Percentiles rank a stretch among this genome's conserved stretches.
Conservation (phyloP, 2,329 filamentous ascomycete species). For the Stromatinia cepivora region DNA sequence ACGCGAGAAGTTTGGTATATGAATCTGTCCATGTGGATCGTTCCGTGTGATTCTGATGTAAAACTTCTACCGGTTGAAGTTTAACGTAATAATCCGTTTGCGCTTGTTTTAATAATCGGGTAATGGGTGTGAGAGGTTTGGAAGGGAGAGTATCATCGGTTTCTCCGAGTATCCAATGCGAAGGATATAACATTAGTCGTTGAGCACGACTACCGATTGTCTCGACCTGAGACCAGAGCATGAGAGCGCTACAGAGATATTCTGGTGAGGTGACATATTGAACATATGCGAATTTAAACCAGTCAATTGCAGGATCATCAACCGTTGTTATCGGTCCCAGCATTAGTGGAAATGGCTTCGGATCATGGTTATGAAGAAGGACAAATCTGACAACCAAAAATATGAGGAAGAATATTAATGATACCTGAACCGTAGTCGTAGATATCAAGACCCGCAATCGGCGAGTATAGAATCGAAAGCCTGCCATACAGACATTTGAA, state of each 20-base stretch:
- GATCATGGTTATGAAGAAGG: slow-evolving; percentile 33
- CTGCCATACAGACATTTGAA: slow-evolving; percentile 28
- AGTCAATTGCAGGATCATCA: slow-evolving; percentile 33
- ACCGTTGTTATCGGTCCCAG: slow-evolving; percentile 29
- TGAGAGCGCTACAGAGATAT: slow-evolving; percentile 37
- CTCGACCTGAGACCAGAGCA: slow-evolving; percentile 38
- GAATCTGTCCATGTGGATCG: slow-evolving; percentile 34
- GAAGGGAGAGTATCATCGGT: slow-evolving; percentile 27
- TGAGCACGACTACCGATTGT: slow-evolving; percentile 36
- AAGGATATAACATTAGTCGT: slow-evolving; percentile 37
- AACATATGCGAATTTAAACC: slow-evolving; percentile 36
- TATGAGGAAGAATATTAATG: slow-evolving; percentile 27
- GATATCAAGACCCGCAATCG: slow-evolving; percentile 30
- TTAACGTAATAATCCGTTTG: slow-evolving; percentile 33
- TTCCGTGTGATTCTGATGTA: slow-evolving; percentile 28
- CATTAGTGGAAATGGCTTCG: slow-evolving; percentile 18
- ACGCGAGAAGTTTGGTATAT: slow-evolving; percentile 37
- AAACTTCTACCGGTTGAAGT: slow-evolving; percentile 33
- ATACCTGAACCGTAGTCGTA: slow-evolving; percentile 27
- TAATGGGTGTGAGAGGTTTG: slow-evolving; percentile 31
- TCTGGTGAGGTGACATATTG: slow-evolving; percentile 37
- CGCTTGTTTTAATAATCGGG: slow-evolving; percentile 34
- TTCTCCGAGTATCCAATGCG: slow-evolving; percentile 34
- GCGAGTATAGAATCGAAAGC: slow-evolving; percentile 30
- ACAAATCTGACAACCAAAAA: slow-evolving; percentile 31